phyloP scores from a whole-genome alignment of 371 early-diverging fungal genomes.

The Mucor indicus region DNA sequence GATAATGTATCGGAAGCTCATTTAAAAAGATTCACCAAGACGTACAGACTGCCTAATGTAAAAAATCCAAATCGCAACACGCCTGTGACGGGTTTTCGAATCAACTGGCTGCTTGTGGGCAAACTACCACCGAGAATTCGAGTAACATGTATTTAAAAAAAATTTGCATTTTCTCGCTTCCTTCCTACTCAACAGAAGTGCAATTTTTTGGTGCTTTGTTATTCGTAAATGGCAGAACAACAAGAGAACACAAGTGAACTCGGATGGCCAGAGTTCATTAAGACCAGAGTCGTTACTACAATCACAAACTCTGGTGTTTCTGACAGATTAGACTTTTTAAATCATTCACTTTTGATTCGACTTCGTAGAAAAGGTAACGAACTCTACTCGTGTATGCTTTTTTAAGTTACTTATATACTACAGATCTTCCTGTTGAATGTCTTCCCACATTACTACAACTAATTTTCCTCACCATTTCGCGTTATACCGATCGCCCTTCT shows the following conservation, averaged over 20 bases:
- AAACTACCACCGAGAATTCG: background rate
- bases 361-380: conserved; percentile 56
- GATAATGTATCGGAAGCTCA: background rate
- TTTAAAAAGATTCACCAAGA: background rate
- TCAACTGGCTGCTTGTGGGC: too few relatives aligned
- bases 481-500: conserved; percentile 62
- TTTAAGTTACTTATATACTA: background rate
- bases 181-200: background rate
- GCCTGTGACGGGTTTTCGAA: too few relatives aligned
- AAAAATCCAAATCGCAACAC: too few relatives aligned
- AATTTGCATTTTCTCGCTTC: background rate
- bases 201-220: background rate
- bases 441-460: conserved; percentile 54
- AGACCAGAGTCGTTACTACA: conserved; percentile 43
- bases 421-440: conserved; percentile 58
- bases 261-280: conserved; percentile 59
- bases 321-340: conserved; percentile 56
- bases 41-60: background rate
- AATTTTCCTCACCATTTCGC: conserved; percentile 57
- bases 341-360: conserved; percentile 54
- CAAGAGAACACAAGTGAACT: conserved; percentile 45
- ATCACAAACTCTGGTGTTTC: conserved; percentile 51
- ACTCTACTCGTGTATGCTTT: background rate
- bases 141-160: background rate
- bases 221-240: conserved; percentile 26